A percentile compares a stretch with the other conserved stretches of the same genome.
These are phyloP conservation scores for Coniochaeta sp. DNA, from an alignment of 2,329 filamentous ascomycete species.

Conservation along the genomic window DNA sequence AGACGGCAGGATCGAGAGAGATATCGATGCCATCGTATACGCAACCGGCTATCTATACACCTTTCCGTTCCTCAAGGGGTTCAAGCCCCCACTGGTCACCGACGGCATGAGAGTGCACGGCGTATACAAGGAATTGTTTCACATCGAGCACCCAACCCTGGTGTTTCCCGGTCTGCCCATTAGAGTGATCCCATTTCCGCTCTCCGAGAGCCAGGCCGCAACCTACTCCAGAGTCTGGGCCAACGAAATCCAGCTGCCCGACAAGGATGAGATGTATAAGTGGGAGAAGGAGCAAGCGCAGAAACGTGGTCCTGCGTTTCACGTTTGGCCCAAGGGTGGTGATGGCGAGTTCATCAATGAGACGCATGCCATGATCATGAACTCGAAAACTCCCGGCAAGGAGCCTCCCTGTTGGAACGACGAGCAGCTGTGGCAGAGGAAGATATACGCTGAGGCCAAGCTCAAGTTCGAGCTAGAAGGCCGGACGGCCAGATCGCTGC, in stretches of 20 bases:
- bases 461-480: conserved; percentile 63
- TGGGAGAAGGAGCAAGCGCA: conserved; percentile 62
- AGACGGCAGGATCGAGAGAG: conserved; percentile 55
- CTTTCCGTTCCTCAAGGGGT: conserved; percentile 60
- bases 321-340: conserved; percentile 44
- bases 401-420: conserved; percentile 65
- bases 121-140: conserved; percentile 75
- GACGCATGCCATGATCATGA: conserved; percentile 54
- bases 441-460: conserved; percentile 62
- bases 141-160: conserved; percentile 67
- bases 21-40: conserved; percentile 74
- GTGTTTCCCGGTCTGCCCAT: conserved; percentile 71
- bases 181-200: conserved; percentile 80
- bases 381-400: conserved; percentile 51
- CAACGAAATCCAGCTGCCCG: conserved; percentile 59
- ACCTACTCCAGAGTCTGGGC: conserved; percentile 73
- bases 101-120: conserved; percentile 64
- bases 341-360: conserved; percentile 67
- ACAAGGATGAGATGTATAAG: conserved; percentile 52
- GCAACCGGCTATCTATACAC: conserved; percentile 87
- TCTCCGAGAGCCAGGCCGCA: conserved; percentile 73
- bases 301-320: conserved; percentile 32
- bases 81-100: conserved; percentile 49
- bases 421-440: conserved; percentile 65
- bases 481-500: conserved; percentile 54